Conservation (phyloP, 805 yeast genomes). For the Cyberlindnera euphorbiae region DNA sequence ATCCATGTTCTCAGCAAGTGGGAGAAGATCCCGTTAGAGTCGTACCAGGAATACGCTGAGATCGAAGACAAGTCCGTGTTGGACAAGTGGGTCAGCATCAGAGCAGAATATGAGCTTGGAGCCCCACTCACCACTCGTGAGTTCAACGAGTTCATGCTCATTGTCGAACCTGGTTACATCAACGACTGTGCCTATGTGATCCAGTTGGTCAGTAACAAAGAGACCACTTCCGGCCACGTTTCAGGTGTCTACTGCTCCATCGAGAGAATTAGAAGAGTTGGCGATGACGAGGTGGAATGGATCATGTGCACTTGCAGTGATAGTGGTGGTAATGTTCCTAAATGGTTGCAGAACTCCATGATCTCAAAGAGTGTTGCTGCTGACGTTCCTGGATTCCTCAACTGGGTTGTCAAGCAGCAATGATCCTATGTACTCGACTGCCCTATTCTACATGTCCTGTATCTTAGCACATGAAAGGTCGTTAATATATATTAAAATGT, state of each 20-base stretch:
- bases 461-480: not conserved
- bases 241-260: constrained; percentile 33
- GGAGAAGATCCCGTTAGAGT: constrained; percentile 21
- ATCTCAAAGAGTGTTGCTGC: constrained; percentile 34
- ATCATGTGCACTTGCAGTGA: constrained; percentile 35
- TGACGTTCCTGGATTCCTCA: constrained; percentile 35
- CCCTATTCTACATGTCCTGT: not conserved
- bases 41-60: constrained; percentile 14
- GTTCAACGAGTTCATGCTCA: constrained; percentile 32
- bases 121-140: constrained; percentile 33
- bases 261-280: constrained; percentile 27
- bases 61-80: constrained; percentile 7
- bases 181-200: constrained; percentile 29
- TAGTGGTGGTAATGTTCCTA: constrained; percentile 37
- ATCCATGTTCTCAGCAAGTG: constrained; percentile 30
- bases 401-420: constrained; percentile 19
- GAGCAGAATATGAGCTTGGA: constrained; percentile 34
- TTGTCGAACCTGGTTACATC: constrained; percentile 23
- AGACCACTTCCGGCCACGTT: constrained; percentile 23
- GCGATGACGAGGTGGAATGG: constrained; percentile 27
- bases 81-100: constrained; percentile 27
- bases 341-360: constrained; percentile 35
- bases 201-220: constrained; percentile 28
- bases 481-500: not conserved
- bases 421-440: not conserved